A percentile compares a stretch with the other conserved stretches of the same genome.
These are phyloP conservation scores for Annulohypoxylon truncatum DNA, from an alignment of 2,329 filamentous ascomycete genomes.

Conservation along the genomic window DNA sequence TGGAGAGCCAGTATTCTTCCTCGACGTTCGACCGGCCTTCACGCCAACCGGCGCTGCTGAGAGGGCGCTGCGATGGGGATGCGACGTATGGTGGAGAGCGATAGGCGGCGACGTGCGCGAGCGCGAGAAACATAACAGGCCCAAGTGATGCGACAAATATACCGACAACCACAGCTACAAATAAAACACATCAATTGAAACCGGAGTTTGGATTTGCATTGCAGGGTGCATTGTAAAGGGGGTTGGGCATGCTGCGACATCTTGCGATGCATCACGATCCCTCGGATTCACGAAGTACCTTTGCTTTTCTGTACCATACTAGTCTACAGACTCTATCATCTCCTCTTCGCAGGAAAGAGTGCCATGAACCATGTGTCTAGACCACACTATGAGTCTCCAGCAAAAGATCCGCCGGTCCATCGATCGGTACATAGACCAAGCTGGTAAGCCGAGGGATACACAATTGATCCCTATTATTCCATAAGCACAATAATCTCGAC, in stretches of 20 bases:
- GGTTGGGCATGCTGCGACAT: conserved; percentile 6
- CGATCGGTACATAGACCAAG: neutral
- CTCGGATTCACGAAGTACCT: conserved; percentile 23
- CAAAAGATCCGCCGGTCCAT: neutral
- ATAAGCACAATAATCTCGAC: neutral
- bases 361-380: conserved; percentile 9
- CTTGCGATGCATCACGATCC: conserved; percentile 27
- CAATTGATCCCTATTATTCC: neutral
- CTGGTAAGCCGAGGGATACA: neutral
- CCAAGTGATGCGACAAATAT: conserved; percentile 6
- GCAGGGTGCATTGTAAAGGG: conserved; percentile 26
- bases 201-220: conserved; percentile 34
- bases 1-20: conserved; percentile 93
- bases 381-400: neutral
- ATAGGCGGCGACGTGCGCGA: conserved; percentile 76
- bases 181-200: conserved; percentile 15
- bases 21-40: conserved; percentile 92
- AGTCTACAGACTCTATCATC: conserved; percentile 14
- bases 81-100: conserved; percentile 93
- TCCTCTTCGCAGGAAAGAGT: conserved; percentile 28
- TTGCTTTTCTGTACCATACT: conserved; percentile 29
- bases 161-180: neutral
- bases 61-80: conserved; percentile 87
- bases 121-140: conserved; percentile 44
- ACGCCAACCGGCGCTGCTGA: conserved; percentile 84